Evolutionary conservation across 2,329 filamentous ascomycete genomes (phyloP).

Genomic region (Pestalotiopsis sp.): DNA sequence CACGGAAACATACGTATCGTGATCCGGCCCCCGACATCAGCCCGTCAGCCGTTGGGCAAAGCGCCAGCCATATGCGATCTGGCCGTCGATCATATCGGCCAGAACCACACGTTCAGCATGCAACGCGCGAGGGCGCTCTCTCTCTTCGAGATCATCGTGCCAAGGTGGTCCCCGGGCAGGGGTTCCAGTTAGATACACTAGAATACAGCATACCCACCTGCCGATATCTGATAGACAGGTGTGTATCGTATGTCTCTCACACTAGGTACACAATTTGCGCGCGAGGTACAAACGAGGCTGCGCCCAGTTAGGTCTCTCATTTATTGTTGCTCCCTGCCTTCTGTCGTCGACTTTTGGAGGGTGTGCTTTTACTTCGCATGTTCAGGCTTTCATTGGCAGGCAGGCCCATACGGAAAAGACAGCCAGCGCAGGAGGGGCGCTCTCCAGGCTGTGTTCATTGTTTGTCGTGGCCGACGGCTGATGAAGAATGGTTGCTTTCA

Average conservation of each 20-base stretch:
- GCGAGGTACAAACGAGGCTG: not conserved
- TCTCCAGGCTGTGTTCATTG: not conserved
- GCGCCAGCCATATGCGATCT: conserved; percentile 1
- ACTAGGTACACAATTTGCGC: not conserved
- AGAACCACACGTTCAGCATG: not conserved
- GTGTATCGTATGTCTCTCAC: too few relatives aligned
- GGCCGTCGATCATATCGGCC: not conserved
- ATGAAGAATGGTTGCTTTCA: not conserved
- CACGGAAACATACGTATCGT: not conserved
- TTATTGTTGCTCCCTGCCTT: not conserved
- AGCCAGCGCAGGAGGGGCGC: not conserved
- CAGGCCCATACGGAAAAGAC: too few relatives aligned
- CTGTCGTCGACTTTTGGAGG: not conserved
- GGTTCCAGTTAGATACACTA: not conserved
- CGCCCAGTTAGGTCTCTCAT: not conserved
- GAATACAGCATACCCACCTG: not conserved
- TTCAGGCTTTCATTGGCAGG: not conserved
- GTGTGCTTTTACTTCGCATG: not conserved
- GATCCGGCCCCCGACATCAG: not conserved
- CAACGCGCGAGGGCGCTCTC: not conserved
- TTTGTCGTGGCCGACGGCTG: not conserved
- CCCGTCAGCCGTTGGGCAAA: not conserved
- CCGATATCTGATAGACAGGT: not conserved
- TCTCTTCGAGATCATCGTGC: not conserved
- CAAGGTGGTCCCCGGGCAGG: not conserved